Base-by-base conservation (phyloP, 768 basidiomycete genomes). In the Amyloporia xantha region DNA sequence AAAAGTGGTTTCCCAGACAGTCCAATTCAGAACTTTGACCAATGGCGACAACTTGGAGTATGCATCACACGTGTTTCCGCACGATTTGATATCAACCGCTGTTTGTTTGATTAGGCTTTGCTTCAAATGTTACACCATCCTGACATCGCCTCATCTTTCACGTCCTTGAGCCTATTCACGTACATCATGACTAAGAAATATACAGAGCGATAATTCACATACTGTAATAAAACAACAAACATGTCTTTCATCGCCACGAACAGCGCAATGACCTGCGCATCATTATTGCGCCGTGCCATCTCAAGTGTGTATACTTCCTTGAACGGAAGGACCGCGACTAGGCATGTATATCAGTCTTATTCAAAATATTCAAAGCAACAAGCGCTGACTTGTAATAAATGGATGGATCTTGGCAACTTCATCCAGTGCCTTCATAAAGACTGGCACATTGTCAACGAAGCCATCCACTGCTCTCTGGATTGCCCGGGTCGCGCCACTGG, bases 311-410 rank as follows among this genome's bases (percentile, higher is more conserved):
- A 66, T 3, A 75, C 75, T 0, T 74, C 62, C 33, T 71, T 67
- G 59, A 80, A 80, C 1, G 77, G 76, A 11, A 70, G 56, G n/a
- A 78, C 72, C 21, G 70, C 75, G 39, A 75, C 78, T 67, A 17
- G 3, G 9, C 30, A 33, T 33, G 15, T 15, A 33, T n/a, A 15
- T 33, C 66, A 51, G 48, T 23, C 9, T 13, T 30, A 38, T 2
- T 13, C 24, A 20, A 4, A 5, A 5, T 11, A 11, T 33, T 15
- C 7, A 7, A 15, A 15, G 24, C 35, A 2, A 15, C 39, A 20
- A 27, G 24, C 26, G 47, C 51, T 17, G 28, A 64, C 64, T 51
- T 15, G 54, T 48, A n/a, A 66, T 56, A 37, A 63, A 59, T 2
- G 63, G 62, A 27, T 66, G 65, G 15, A 65, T 42, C 9, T 50